phyloP scores from a whole-genome alignment of 805 yeast species.

The Sugiyamaella boreocaroliniensis region DNA sequence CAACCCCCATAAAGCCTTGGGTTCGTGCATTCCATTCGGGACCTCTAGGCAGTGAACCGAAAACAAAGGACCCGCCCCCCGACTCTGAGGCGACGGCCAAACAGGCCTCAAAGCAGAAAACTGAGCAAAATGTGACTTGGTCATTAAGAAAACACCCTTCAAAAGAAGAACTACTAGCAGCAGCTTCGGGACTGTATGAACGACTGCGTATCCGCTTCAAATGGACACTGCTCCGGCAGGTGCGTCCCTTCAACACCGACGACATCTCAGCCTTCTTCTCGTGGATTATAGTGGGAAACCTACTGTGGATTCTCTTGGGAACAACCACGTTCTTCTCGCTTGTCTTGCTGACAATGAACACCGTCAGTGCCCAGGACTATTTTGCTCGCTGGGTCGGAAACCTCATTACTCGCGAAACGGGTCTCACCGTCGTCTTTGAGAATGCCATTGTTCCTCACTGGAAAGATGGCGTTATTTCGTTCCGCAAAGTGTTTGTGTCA shows the following conservation, averaged over 20 bases:
- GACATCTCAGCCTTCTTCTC: conserved; percentile 85
- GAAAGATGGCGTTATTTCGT: conserved; percentile 78
- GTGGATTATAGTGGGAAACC: conserved; percentile 87
- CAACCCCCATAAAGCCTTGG: neutral
- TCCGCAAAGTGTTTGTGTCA: conserved; percentile 79
- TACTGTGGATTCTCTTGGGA: conserved; percentile 68
- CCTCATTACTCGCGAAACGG: conserved; percentile 73
- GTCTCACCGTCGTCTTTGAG: conserved; percentile 79
- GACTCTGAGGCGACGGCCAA: neutral
- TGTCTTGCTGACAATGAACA: conserved; percentile 67
- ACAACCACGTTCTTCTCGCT: conserved; percentile 90
- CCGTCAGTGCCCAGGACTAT: conserved; percentile 82
- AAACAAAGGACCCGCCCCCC: neutral
- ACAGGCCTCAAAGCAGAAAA: neutral
- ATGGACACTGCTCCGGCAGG: conserved; percentile 70
- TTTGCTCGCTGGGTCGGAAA: conserved; percentile 80
- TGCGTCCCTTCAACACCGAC: conserved; percentile 85
- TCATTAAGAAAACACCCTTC: conserved; percentile 13
- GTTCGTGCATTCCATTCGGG: neutral
- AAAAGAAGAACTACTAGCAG: conserved; percentile 39
- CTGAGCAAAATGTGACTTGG: neutral
- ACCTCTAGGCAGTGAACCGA: neutral
- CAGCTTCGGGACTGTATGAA: conserved; percentile 37
- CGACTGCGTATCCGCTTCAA: conserved; percentile 46
- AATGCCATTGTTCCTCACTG: conserved; percentile 92